Evolutionary conservation across 805 yeast genomes (phyloP), one percentile per base, ranked within the genome.

Genomic region (Schizosaccharomyces japonicus): DNA sequence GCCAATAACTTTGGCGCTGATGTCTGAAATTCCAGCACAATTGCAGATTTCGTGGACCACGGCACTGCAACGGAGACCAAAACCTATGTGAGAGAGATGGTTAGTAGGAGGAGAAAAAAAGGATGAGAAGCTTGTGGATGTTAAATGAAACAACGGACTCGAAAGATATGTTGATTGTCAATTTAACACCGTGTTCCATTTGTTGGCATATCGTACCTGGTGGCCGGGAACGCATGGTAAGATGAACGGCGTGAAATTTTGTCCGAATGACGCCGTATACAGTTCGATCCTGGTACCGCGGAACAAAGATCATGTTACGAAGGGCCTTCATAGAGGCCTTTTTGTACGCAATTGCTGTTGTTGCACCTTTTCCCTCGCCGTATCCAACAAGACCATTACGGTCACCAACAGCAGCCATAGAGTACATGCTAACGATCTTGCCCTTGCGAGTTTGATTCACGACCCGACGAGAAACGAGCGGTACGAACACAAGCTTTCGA

Each of bases 251-350:
- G 57, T 85, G 95, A 63, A 66, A 82, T 60, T 83, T 82, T 64
- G 77, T 70, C 55, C 79, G 80, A 49, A 87, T 69, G 51, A 79
- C 78, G 47, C 94, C 94, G 56, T 75, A 73, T 48, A 90, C 80
- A 15, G 98, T 90, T 66, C 98, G 73, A 56, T 83, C 72, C 63
- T 90, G 95, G 58, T 79, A 78, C 55, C 95, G 73, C 49, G 94
- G 93, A 48, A 90, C 72, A 54, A 75, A 74, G 39, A 71, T 70
- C 58, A 90, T 67, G 61, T 83, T 82, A 62, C 83, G 81, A 48
- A 85, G 79, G 1, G 96, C 95, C 57, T 80, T 78, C 93, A 94
- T 81, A 61, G 78, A 83, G 4, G 96, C 94, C 59, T 82, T 80
- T 36, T 72, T 65, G 30, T 78, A 70, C 2, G 96, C 94, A 48